Percentiles rank a stretch among this genome's conserved stretches.
Evolutionary conservation across 345 rosid species (phyloP).

Genomic region (Corchorus capsularis): DNA sequence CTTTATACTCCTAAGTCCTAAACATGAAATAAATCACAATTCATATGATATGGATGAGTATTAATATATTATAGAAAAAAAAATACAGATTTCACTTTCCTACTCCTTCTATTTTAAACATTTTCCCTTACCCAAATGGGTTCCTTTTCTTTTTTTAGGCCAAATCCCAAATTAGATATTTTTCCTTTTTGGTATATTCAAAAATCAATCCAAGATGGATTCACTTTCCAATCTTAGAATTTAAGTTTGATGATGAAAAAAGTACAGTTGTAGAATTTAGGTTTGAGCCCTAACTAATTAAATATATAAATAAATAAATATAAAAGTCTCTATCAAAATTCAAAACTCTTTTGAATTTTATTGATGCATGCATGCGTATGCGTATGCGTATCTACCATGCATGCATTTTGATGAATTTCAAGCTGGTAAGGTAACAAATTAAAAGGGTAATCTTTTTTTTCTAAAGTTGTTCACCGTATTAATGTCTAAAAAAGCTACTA

Average conservation of each 20-base stretch:
- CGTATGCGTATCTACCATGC: neutral
- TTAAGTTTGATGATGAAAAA: neutral
- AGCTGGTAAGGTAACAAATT: neutral
- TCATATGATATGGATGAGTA: no score
- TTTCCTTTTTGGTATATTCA: neutral
- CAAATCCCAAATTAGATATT: no score
- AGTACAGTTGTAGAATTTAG: no score
- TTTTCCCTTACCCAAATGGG: no score
- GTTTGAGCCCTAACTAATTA: neutral
- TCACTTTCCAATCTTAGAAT: neutral
- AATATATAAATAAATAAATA: neutral
- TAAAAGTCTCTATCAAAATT: neutral
- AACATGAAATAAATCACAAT: no score
- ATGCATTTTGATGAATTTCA: neutral
- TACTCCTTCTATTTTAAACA: no score
- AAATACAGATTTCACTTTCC: neutral
- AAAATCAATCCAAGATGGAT: slow-evolving; percentile 5
- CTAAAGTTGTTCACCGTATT: neutral
- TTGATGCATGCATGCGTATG: neutral
- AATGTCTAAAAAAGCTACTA: neutral
- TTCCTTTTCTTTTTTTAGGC: no score
- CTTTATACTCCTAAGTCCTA: no score
- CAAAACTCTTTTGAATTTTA: neutral
- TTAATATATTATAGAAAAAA: no score
- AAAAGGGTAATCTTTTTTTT: neutral